Evolutionary conservation across 208 protist species (phyloP).

Genomic region (Wallacemonas sp.): DNA sequence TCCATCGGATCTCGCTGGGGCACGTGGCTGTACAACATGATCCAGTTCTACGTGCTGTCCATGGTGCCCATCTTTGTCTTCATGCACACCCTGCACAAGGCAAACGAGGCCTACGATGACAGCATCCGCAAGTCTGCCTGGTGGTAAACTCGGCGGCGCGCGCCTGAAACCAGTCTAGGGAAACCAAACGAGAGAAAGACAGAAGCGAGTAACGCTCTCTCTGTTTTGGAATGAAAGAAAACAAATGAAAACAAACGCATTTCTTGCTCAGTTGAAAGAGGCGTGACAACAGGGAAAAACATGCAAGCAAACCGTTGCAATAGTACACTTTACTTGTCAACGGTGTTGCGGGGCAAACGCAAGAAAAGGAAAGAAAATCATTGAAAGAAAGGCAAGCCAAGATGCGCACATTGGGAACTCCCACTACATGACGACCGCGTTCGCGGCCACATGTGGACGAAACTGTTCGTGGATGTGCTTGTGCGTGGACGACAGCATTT

Average conservation of each 20-base stretch:
- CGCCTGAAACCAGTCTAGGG: background rate
- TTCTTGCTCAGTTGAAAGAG: too few relatives aligned
- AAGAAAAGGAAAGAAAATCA: too few relatives aligned
- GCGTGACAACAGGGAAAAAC: too few relatives aligned
- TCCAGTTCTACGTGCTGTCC: slow-evolving; percentile 85
- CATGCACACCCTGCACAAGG: slow-evolving; percentile 81
- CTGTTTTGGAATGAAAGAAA: background rate
- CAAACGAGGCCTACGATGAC: slow-evolving; percentile 82
- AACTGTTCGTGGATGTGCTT: background rate
- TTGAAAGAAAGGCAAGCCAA: too few relatives aligned
- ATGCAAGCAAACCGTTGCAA: too few relatives aligned
- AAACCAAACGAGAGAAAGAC: slow-evolving; percentile 2
- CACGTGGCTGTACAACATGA: slow-evolving; percentile 89
- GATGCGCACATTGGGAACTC: too few relatives aligned
- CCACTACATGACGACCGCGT: too few relatives aligned
- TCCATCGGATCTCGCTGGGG: slow-evolving; percentile 86
- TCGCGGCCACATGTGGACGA: too few relatives aligned
- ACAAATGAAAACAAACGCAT: background rate
- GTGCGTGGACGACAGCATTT: background rate
- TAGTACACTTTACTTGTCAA: too few relatives aligned
- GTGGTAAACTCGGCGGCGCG: slow-evolving; percentile 58
- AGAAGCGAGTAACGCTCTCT: background rate
- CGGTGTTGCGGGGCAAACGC: too few relatives aligned
- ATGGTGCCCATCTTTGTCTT: slow-evolving; percentile 81
- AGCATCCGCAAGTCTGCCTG: slow-evolving; percentile 81